These are phyloP conservation scores for Phytophthora pseudosyringae DNA, from an alignment of 352 stramenopile species.

Conservation along the genomic window DNA sequence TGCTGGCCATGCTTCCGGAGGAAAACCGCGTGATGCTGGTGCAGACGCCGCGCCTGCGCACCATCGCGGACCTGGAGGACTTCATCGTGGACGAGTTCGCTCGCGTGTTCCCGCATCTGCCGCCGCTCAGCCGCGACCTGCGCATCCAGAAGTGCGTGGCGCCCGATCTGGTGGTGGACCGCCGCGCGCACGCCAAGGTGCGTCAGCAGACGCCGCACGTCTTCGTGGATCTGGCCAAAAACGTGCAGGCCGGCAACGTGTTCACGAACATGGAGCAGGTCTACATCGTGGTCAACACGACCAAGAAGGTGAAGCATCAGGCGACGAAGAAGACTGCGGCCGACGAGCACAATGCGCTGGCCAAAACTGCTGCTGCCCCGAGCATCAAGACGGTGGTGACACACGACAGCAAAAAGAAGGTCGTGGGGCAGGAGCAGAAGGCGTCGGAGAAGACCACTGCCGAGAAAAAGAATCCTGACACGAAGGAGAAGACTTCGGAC, in stretches of 20 bases:
- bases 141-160: constrained; percentile 80
- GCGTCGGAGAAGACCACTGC: constrained; percentile 12
- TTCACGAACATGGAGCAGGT: constrained; percentile 85
- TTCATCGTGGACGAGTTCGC: constrained; percentile 69
- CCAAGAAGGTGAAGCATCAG: constrained; percentile 21
- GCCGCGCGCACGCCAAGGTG: constrained; percentile 37
- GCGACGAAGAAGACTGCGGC: constrained; percentile 7
- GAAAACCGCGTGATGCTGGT: constrained; percentile 72
- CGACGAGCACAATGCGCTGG: constrained; percentile 3
- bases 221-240: constrained; percentile 83
- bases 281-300: constrained; percentile 59
- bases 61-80: constrained; percentile 65
- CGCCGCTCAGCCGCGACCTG: constrained; percentile 52
- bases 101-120: constrained; percentile 64
- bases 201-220: constrained; percentile 46
- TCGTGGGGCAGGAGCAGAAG: constrained; percentile 25
- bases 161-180: constrained; percentile 58
- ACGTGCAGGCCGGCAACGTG: constrained; percentile 75
- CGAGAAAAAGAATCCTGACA: constrained; percentile 15
- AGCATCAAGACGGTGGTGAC: constrained; percentile 4
- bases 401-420: constrained; percentile 18
- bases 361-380: constrained; percentile 6
- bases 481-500: constrained; percentile 21
- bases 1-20: constrained; percentile 72
- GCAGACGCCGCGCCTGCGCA: constrained; percentile 55